Evolutionary conservation across 768 basidiomycete species (phyloP).

Genomic region (Nidula microcarpa): DNA sequence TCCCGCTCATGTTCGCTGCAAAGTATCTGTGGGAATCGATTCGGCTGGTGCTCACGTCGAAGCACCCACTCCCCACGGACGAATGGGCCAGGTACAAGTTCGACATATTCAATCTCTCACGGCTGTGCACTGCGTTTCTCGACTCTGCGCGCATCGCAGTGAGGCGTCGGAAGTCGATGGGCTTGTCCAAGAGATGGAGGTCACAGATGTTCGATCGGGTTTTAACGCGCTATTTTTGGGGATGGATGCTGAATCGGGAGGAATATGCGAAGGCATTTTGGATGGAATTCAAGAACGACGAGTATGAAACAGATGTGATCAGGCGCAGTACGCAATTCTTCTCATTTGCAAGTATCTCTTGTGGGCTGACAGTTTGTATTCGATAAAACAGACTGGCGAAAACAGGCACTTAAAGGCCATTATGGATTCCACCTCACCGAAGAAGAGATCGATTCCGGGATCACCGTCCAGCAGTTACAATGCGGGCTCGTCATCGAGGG

Average conservation of each 20-base stretch:
- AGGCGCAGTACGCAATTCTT: constrained; percentile 14
- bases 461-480: background rate
- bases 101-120: constrained; percentile 39
- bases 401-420: background rate
- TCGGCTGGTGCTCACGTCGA: constrained; percentile 32
- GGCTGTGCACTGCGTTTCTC: constrained; percentile 33
- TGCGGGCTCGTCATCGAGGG: background rate
- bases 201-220: constrained; percentile 38
- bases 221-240: constrained; percentile 34
- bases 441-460: background rate
- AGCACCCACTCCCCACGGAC: constrained; percentile 13
- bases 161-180: constrained; percentile 10
- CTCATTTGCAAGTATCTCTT: background rate
- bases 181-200: constrained; percentile 33
- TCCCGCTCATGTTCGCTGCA: constrained; percentile 42
- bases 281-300: constrained; percentile 38
- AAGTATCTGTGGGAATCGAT: constrained; percentile 41
- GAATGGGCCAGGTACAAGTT: constrained; percentile 41
- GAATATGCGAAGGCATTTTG: constrained; percentile 34
- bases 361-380: background rate
- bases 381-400: background rate
- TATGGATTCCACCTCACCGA: background rate
- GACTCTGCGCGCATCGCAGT: constrained; percentile 24
- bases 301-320: constrained; percentile 32
- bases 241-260: constrained; percentile 37